Evolutionary conservation across 805 yeast genomes (phyloP), one percentile per base, ranked within the genome.

Genomic region (Scheffersomyces coipomensis): DNA sequence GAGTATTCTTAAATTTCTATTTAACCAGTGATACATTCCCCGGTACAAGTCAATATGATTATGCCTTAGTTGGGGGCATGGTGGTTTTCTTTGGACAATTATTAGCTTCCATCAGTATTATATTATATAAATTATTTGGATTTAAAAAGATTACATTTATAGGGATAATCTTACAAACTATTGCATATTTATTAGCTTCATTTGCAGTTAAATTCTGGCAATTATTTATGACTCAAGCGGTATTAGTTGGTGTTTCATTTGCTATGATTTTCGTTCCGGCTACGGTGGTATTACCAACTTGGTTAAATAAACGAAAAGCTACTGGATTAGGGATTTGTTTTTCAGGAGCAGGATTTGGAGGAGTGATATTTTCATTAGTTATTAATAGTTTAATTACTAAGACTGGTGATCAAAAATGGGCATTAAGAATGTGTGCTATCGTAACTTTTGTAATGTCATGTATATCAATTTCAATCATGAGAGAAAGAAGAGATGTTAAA

Each of bases 1-100:
- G 85, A 19, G 77, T 78, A 4, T 81, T 76, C 49, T 74, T 79
- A 38, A 63, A 71, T 26, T 76, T 72, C 51, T 81, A 79, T 47
- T 46, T 74, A 9, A 46, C 45, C 45, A 53, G 44, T 21, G 34
- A 49, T 16, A 51, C 50, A 2, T 78, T 75, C 40, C 65, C 70
- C 1, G 65, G 68, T 11, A 75, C 75, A 2, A 52, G 63, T 24
- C 62, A 78, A 13, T 68, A 67, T 39, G 75, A 73, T 29, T 66
- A 71, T 34, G 74, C 82, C 1, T 58, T 77, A 11, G 72, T 79
- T 29, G 86, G 86, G 1, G 71, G 74, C 8, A 34, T 66, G 19
- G 65, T 64, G 13, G 66, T 80, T 4, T 72, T 66, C 37, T 58
- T 81, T 39, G 85, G 86, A 16, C 83, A 84, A 53, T 59, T 75